These are phyloP conservation scores for Vigna angularis DNA, from an alignment of 306 rosid genomes.

Conservation along the genomic window DNA sequence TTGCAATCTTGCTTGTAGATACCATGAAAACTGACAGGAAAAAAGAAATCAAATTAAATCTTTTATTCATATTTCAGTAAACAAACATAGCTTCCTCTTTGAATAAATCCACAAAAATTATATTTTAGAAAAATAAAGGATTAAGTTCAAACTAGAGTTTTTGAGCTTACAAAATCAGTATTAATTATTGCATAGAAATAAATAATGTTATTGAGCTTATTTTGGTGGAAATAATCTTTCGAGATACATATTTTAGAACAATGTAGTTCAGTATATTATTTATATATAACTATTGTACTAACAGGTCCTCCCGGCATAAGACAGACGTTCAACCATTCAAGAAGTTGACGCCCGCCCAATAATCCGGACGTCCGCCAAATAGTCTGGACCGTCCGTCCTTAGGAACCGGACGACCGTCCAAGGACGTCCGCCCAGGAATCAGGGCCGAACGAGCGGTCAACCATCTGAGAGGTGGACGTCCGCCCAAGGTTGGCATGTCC, in stretches of 20 bases:
- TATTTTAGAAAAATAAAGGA: neutral
- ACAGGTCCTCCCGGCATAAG: too few relatives aligned
- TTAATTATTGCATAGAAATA: neutral
- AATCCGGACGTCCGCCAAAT: too few relatives aligned
- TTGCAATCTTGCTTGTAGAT: conserved; percentile 6
- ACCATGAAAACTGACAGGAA: neutral
- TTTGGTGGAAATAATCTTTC: neutral
- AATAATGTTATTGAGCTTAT: neutral
- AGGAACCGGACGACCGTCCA: too few relatives aligned
- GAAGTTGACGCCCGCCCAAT: too few relatives aligned
- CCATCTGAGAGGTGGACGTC: too few relatives aligned
- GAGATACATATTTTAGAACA: neutral
- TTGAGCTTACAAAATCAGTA: neutral
- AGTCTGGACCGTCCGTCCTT: too few relatives aligned
- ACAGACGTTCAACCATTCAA: too few relatives aligned
- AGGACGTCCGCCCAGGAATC: too few relatives aligned
- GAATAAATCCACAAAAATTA: neutral
- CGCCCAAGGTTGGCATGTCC: too few relatives aligned
- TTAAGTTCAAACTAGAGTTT: neutral
- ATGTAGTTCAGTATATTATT: neutral
- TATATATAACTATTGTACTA: neutral
- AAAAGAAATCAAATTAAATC: neutral
- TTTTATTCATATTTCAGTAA: neutral
- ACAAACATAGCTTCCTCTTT: conserved; percentile 4
- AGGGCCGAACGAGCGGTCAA: too few relatives aligned